These are phyloP conservation scores for Inga laurina DNA, from an alignment of 306 rosid species.

Conservation along the genomic window DNA sequence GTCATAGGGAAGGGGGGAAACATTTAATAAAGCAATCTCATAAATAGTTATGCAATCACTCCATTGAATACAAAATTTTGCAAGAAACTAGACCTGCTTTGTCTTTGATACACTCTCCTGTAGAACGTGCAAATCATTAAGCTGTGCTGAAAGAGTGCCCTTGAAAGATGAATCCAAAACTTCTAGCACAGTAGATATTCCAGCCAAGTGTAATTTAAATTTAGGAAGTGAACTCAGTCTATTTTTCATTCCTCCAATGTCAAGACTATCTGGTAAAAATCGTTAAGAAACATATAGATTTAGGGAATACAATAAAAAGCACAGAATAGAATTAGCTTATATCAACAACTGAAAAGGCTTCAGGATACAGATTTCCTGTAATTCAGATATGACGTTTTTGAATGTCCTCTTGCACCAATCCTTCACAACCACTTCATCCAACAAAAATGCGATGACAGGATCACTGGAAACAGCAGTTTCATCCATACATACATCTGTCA, in stretches of 20 bases:
- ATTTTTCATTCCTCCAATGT: constrained; percentile 50
- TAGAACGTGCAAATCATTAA: constrained; percentile 76
- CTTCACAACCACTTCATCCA: constrained; percentile 99
- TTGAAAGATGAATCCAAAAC: constrained; percentile 86
- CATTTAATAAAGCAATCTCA: constrained; percentile 12
- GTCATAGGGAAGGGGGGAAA: constrained; percentile 19
- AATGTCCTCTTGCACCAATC: constrained; percentile 98
- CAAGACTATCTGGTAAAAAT: constrained; percentile 63
- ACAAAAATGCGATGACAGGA: constrained; percentile 94
- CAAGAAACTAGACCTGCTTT: constrained; percentile 74
- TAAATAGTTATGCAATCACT: constrained; percentile 13
- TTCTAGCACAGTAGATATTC: constrained; percentile 87
- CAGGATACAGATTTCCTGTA: constrained; percentile 91
- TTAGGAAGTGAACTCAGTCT: constrained; percentile 68
- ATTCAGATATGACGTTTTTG: constrained; percentile 63
- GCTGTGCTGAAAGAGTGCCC: constrained; percentile 84
- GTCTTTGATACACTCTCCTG: constrained; percentile 82
- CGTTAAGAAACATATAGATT: constrained; percentile 41
- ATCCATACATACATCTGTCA: constrained; percentile 98
- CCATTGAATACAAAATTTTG: constrained; percentile 24
- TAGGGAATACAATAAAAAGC: not conserved
- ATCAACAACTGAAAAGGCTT: constrained; percentile 29
- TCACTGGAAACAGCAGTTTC: constrained; percentile 98
- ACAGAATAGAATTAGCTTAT: constrained; percentile 11
- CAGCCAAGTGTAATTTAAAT: constrained; percentile 66